A percentile compares a stretch with the other conserved stretches of the same genome.
phyloP scores from a whole-genome alignment of 2,329 filamentous ascomycete species.

The Parastagonospora nodorum region DNA sequence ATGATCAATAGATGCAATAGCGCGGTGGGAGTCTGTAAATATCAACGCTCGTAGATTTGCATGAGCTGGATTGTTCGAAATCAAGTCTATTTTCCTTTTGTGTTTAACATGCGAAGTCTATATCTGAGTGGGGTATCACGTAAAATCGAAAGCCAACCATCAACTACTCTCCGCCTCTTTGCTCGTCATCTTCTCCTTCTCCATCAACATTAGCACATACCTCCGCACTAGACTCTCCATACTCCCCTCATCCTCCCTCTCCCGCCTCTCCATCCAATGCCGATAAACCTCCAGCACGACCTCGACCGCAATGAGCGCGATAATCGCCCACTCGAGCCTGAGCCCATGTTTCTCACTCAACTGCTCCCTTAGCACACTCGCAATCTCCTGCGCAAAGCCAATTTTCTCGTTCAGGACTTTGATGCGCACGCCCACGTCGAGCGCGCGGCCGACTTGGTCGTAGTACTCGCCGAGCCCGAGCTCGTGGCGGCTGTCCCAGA shows the following conservation, averaged over 20 bases:
- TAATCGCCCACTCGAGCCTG: constrained; percentile 93
- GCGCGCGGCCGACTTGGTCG: constrained; percentile 84
- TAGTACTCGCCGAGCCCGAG: constrained; percentile 93
- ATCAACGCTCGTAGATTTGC: constrained; percentile 21
- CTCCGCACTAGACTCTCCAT: constrained; percentile 47
- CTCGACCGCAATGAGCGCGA: constrained; percentile 89
- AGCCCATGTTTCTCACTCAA: constrained; percentile 89
- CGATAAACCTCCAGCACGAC: constrained; percentile 83
- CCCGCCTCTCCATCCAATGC: constrained; percentile 67
- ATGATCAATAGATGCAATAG: constrained; percentile 40
- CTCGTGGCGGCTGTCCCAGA: constrained; percentile 92
- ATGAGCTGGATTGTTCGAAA: constrained; percentile 29
- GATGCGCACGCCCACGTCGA: constrained; percentile 91
- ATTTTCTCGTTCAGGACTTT: constrained; percentile 94
- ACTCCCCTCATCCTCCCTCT: constrained; percentile 49
- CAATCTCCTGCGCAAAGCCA: constrained; percentile 96
- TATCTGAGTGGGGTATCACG: constrained; percentile 30
- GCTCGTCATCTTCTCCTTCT: constrained; percentile 2
- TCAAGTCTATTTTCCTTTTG: constrained; percentile 25
- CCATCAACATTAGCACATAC: constrained; percentile 37
- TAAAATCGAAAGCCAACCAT: background rate
- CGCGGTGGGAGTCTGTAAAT: constrained; percentile 28
- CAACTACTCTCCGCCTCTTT: background rate
- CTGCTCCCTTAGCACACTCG: constrained; percentile 83
- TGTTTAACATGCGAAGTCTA: constrained; percentile 2